Evolutionary conservation across 2,329 filamentous ascomycete species (phyloP), one percentile per base, ranked within the genome.

Genomic region (Aspergillus fijiensis): DNA sequence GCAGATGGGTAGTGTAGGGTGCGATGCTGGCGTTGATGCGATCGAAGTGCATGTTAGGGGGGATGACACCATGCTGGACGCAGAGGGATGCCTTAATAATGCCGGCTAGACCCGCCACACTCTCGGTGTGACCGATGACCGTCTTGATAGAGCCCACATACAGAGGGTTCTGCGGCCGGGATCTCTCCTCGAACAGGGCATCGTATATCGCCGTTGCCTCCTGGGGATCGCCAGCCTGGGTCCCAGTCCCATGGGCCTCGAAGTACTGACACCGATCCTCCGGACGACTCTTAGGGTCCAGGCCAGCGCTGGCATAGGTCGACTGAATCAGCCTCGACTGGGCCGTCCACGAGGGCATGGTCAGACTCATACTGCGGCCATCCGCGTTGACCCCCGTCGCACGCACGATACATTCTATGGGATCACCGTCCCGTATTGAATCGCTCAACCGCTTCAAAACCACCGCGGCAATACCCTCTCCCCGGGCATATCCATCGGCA

Each of bases 401-500:
- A 0, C 75, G 71, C 27, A 78, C 68, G 5, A 77, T 65, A 48
- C 74, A 74, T 35, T 80, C 74, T 29, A 84, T 79, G 4, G 74
- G 65, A 60, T 83, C 80, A 0, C 77, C 77, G 64, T 82, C 77
- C 0, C 60, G 69, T 4, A 87, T 58, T 0, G 85, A 85, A 1
- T 76, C 69, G 5, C 67, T 71, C 1, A 87, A 66, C 1, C 69
- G 73, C 67, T 87, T 87, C 0, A 88, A 63, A 0, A 86, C 70
- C 0, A 87, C 63, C 0, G 75, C 72, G 0, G 78, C 78, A 11
- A 84, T 69, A 0, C 83, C 84, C 55, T 87, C 85, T 11, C 81
- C 82, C 0, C 83, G 77, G 29, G 75, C 81, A 68, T 77, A 84
- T 7, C 82, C 84, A 63, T 84, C 72, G 0, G 81, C 84, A 2